These are phyloP conservation scores for Rhododendron williamsianum DNA, from an alignment of 148 eudicot species.

Conservation along the genomic window DNA sequence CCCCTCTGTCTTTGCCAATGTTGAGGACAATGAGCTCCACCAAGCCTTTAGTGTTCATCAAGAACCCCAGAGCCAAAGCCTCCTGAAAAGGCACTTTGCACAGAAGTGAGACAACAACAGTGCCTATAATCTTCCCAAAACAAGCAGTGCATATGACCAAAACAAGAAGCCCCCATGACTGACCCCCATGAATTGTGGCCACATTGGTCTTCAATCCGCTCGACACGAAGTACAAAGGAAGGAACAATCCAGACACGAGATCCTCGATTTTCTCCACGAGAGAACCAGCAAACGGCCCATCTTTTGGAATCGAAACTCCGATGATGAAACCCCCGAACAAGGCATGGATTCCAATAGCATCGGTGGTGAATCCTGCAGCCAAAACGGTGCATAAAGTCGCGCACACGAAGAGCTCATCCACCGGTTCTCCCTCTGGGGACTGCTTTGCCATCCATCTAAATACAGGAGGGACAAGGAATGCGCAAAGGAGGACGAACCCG, in stretches of 20 bases:
- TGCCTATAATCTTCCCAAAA: constrained; percentile 71
- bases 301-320: constrained; percentile 71
- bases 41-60: constrained; percentile 80
- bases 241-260: constrained; percentile 74
- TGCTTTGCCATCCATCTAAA: constrained; percentile 55
- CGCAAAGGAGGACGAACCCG: constrained; percentile 40
- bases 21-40: constrained; percentile 83
- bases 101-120: constrained; percentile 40
- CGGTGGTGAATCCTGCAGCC: constrained; percentile 76
- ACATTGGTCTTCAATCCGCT: constrained; percentile 79
- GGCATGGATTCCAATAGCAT: constrained; percentile 78
- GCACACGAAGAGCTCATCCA: constrained; percentile 59
- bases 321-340: constrained; percentile 80
- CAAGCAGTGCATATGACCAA: constrained; percentile 71
- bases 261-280: constrained; percentile 84
- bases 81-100: constrained; percentile 57
- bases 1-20: constrained; percentile 82
- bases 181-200: constrained; percentile 65
- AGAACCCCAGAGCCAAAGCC: constrained; percentile 58
- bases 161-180: constrained; percentile 77
- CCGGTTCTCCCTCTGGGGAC: constrained; percentile 72
- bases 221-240: constrained; percentile 77
- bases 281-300: constrained; percentile 70
- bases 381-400: constrained; percentile 53
- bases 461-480: constrained; percentile 43